A percentile compares a stretch with the other conserved stretches of the same genome.
These are phyloP conservation scores for Meyerozyma athensensis DNA, from an alignment of 1,139 yeast genomes.

Conservation along the genomic window DNA sequence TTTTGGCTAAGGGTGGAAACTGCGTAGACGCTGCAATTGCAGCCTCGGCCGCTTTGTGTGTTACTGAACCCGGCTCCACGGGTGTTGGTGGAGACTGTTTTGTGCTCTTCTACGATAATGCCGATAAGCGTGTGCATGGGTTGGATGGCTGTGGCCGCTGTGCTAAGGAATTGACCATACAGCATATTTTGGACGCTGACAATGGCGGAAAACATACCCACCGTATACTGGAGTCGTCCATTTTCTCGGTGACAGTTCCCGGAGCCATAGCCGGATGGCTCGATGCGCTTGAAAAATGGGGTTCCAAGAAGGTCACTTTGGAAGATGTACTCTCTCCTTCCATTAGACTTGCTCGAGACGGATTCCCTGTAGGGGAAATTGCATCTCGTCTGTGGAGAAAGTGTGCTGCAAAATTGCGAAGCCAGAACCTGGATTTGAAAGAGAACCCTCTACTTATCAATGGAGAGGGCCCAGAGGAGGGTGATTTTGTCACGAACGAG, in stretches of 20 bases:
- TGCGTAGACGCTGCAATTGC: slow-evolving; percentile 82
- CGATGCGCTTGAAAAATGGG: slow-evolving; percentile 67
- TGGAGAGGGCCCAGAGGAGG: slow-evolving; percentile 48
- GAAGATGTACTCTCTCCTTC: slow-evolving; percentile 65
- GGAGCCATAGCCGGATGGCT: slow-evolving; percentile 79
- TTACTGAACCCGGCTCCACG: slow-evolving; percentile 72
- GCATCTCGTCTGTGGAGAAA: slow-evolving; percentile 52
- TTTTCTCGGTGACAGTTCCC: slow-evolving; percentile 65
- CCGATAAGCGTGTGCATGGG: slow-evolving; percentile 49
- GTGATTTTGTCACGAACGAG: slow-evolving; percentile 54
- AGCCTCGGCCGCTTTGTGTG: slow-evolving; percentile 67
- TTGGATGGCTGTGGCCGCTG: slow-evolving; percentile 77
- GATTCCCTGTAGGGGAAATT: slow-evolving; percentile 61
- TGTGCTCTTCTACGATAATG: slow-evolving; percentile 53
- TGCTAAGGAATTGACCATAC: slow-evolving; percentile 48
- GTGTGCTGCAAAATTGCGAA: slow-evolving; percentile 32
- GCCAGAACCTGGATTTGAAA: slow-evolving; percentile 29
- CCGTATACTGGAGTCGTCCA: slow-evolving; percentile 45
- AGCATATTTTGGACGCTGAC: slow-evolving; percentile 41
- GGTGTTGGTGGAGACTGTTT: slow-evolving; percentile 86
- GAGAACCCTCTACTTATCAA: slow-evolving; percentile 33
- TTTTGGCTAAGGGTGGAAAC: slow-evolving; percentile 70
- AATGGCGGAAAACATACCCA: slow-evolving; percentile 35
- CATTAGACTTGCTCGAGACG: slow-evolving; percentile 62
- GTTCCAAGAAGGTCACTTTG: slow-evolving; percentile 61